Evolutionary conservation across 495 filamentous ascomycete species (phyloP).

Genomic region (Neurospora intermedia): DNA sequence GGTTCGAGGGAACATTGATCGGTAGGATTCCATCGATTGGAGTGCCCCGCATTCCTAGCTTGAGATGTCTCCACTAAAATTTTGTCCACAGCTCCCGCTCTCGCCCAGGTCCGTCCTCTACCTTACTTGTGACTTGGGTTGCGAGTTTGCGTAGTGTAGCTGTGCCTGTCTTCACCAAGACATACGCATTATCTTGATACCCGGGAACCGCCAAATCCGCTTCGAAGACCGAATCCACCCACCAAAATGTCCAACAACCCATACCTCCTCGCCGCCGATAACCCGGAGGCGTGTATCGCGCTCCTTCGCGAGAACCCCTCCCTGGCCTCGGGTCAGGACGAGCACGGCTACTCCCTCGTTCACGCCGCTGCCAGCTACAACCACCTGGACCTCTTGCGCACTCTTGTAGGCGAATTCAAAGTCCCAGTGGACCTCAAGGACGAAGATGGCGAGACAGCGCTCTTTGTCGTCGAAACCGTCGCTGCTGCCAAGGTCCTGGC

Average conservation of each 20-base stretch:
- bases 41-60: background rate
- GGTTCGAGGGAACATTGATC: background rate
- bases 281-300: slow-evolving; percentile 50
- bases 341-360: slow-evolving; percentile 80
- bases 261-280: slow-evolving; percentile 70
- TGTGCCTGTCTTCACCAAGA: background rate
- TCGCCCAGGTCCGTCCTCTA: background rate
- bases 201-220: background rate
- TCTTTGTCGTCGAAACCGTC: slow-evolving; percentile 74
- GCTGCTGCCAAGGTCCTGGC: slow-evolving; percentile 66
- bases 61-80: slow-evolving; percentile 3
- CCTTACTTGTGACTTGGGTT: background rate
- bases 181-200: background rate
- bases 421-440: slow-evolving; percentile 72
- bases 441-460: slow-evolving; percentile 81
- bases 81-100: background rate
- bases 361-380: slow-evolving; percentile 90
- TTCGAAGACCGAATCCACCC: background rate
- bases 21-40: background rate
- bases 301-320: slow-evolving; percentile 56
- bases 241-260: slow-evolving; percentile 48
- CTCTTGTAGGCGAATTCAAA: slow-evolving; percentile 65
- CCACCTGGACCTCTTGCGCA: slow-evolving; percentile 66
- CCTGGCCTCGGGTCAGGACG: slow-evolving; percentile 60
- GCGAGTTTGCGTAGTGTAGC: background rate